Conservation (phyloP, 768 basidiomycete species). For the Tubosaeta sp. region DNA sequence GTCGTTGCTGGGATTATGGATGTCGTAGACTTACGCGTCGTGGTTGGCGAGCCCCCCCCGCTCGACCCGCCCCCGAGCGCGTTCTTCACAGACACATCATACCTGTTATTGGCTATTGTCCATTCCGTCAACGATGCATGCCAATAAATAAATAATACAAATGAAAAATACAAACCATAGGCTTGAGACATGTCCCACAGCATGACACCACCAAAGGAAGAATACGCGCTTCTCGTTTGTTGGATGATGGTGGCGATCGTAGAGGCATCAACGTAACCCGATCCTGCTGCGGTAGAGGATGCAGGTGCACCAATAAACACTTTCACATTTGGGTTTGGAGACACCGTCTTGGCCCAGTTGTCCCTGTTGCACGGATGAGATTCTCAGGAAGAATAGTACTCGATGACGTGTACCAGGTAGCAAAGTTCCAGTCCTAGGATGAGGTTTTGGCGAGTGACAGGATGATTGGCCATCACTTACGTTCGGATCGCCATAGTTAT, state of each 20-base stretch:
- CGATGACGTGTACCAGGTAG: slow-evolving; percentile 31
- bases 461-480: slow-evolving; percentile 12
- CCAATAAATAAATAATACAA: too few species aligned
- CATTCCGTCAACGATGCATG: too few species aligned
- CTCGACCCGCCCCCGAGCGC: slow-evolving; percentile 44
- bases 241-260: slow-evolving; percentile 34
- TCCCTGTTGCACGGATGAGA: slow-evolving; percentile 33
- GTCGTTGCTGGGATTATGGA: slow-evolving; percentile 9
- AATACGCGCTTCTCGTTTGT: slow-evolving; percentile 33
- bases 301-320: slow-evolving; percentile 49
- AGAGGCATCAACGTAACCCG: slow-evolving; percentile 38
- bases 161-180: slow-evolving; percentile 30
- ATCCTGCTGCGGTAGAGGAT: slow-evolving; percentile 39
- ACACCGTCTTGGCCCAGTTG: slow-evolving; percentile 43
- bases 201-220: slow-evolving; percentile 46
- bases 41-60: slow-evolving; percentile 6
- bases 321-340: slow-evolving; percentile 44
- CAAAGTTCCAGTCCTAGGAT: slow-evolving; percentile 46
- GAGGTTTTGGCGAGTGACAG: not conserved
- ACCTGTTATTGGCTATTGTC: slow-evolving; percentile 49
- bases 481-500: slow-evolving; percentile 43
- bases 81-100: slow-evolving; percentile 57
- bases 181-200: slow-evolving; percentile 47
- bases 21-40: slow-evolving; percentile 1
- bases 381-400: not conserved